Percentiles rank a stretch among this genome's conserved stretches.
Evolutionary conservation across 2,329 filamentous ascomycete species (phyloP).

Genomic region (Cladosporium sp.): DNA sequence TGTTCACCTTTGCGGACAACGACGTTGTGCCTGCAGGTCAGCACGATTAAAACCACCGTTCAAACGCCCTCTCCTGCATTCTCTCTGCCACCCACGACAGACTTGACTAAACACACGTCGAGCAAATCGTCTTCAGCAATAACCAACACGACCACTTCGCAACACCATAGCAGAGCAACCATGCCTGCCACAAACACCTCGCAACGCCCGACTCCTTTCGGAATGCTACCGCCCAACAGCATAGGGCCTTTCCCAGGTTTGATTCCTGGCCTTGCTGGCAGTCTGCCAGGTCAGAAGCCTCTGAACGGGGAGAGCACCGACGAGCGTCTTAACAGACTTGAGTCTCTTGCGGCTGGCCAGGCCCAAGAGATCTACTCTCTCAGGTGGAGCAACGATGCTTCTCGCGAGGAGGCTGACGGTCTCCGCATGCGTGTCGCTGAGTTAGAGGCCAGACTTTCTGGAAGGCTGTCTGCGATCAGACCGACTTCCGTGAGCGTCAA

Average conservation of each 20-base stretch:
- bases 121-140: not conserved
- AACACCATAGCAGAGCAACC: not conserved
- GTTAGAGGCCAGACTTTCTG: not conserved
- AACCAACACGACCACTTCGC: not conserved
- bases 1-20: not conserved
- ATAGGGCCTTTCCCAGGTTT: not conserved
- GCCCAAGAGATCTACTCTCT: not conserved
- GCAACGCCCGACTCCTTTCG: not conserved
- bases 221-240: not conserved
- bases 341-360: not conserved
- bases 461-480: not conserved
- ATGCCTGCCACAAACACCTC: not conserved
- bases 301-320: not conserved
- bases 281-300: not conserved
- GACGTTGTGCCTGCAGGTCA: not conserved
- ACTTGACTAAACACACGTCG: not conserved
- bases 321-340: not conserved
- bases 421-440: not conserved
- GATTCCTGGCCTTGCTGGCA: not conserved
- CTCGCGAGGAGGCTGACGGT: not conserved
- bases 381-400: not conserved
- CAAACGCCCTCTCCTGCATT: not conserved
- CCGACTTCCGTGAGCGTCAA: not conserved
- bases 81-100: not conserved
- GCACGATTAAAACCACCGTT: not conserved